Percentiles rank a stretch among this genome's conserved stretches.
Evolutionary conservation across 2,329 filamentous ascomycete genomes (phyloP).

Genomic region (Ascosphaera acerosa): DNA sequence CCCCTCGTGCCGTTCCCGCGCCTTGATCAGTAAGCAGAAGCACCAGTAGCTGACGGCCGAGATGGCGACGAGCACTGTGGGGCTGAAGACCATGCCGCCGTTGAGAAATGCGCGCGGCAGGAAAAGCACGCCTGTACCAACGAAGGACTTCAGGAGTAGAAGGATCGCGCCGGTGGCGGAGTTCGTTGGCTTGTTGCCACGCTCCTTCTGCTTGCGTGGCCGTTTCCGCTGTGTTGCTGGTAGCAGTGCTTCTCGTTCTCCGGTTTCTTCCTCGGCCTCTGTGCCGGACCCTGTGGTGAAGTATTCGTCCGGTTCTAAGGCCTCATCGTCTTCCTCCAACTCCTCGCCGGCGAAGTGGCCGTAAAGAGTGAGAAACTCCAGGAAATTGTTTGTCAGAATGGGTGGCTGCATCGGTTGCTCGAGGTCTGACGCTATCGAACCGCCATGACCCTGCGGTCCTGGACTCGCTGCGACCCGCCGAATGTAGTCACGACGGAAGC

Average conservation of each 20-base stretch:
- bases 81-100: slow-evolving; percentile 93
- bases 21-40: slow-evolving; percentile 79
- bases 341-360: slow-evolving; percentile 96
- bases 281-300: slow-evolving; percentile 56
- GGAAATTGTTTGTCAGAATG: slow-evolving; percentile 71
- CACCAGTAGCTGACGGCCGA: slow-evolving; percentile 85
- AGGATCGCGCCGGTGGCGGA: slow-evolving; percentile 55
- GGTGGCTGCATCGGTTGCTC: slow-evolving; percentile 24
- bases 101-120: slow-evolving; percentile 82
- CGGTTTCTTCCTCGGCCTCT: slow-evolving; percentile 32
- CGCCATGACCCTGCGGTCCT: slow-evolving; percentile 19
- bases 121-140: slow-evolving; percentile 87
- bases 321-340: slow-evolving; percentile 88
- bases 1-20: slow-evolving; percentile 62
- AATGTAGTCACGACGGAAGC: slow-evolving; percentile 76
- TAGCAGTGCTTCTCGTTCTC: slow-evolving; percentile 66
- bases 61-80: slow-evolving; percentile 64
- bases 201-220: slow-evolving; percentile 50
- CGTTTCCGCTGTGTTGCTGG: slow-evolving; percentile 41
- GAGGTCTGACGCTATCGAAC: slow-evolving; percentile 15
- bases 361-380: slow-evolving; percentile 86
- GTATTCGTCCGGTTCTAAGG: slow-evolving; percentile 65
- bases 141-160: slow-evolving; percentile 86
- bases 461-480: slow-evolving; percentile 47
- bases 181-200: slow-evolving; percentile 49